phyloP scores from a whole-genome alignment of 192 early-diverging fungal genomes.

The Rhizoclosmatium sp. region DNA sequence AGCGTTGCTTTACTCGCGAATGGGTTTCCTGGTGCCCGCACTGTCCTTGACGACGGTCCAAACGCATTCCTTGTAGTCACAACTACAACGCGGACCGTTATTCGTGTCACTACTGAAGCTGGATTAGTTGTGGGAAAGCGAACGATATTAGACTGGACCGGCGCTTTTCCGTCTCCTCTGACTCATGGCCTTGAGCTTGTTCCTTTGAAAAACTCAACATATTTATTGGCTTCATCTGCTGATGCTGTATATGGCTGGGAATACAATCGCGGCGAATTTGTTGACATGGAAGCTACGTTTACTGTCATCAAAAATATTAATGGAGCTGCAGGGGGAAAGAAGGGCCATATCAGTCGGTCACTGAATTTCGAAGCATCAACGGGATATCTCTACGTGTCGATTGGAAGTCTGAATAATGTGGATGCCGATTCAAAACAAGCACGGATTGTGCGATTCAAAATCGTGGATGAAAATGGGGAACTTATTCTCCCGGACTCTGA shows the following conservation, averaged over 20 bases:
- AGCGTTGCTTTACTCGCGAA: no score
- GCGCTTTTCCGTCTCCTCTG: conserved; percentile 21
- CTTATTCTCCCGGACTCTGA: neutral
- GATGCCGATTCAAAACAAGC: conserved; percentile 41
- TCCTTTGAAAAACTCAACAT: conserved; percentile 9
- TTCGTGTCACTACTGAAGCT: no score
- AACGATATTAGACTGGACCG: neutral
- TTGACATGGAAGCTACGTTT: neutral
- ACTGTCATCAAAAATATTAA: conserved; percentile 46
- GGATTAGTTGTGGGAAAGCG: no score
- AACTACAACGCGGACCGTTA: no score
- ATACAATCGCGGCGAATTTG: neutral
- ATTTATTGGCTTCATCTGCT: conserved; percentile 42
- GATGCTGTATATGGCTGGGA: conserved; percentile 44
- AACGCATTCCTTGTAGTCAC: no score
- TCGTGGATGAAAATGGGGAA: neutral
- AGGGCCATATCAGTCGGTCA: conserved; percentile 44
- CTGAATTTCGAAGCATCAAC: conserved; percentile 33
- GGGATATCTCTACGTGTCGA: conserved; percentile 44
- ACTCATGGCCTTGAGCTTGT: conserved; percentile 41
- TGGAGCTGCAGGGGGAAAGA: conserved; percentile 26
- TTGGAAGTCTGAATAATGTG: conserved; percentile 44
- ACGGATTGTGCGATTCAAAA: conserved; percentile 40
- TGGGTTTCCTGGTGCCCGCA: no score
- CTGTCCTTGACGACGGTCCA: no score